Base-by-base conservation (phyloP, 129 eudicot genomes). In the Flaveria sonorensis region DNA sequence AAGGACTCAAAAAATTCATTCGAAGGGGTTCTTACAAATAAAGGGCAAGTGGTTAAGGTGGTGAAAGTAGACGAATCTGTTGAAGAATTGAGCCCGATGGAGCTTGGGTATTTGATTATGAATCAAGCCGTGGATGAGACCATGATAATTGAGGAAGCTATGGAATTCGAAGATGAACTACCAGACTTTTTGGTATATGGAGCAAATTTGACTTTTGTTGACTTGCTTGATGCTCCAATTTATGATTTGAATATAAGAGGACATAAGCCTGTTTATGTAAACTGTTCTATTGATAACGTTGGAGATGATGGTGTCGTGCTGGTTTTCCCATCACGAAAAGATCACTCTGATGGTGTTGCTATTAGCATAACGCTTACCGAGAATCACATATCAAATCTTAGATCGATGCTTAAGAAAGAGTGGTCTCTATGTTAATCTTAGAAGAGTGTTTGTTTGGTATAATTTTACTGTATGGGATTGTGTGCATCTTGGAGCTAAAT, bases 301-400 rank as follows among this genome's bases (percentile, higher is more conserved):
- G 98, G 98, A 39, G 97, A 88, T 8, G 85, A 84, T 67, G 98
- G 98, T 70, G 85, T 82, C 9, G 92, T 93, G 77, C 68, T 93
- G 83, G 96, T 90, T 57, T 90, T 83, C 77, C 91, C 92, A 0
- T 81, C 79, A 36, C 74, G 70, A 4, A 66, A 77, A 62, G 42
- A 68, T 7, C 16, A 64, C 6, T 28, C 75, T 1, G 56, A 74
- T n/a, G 92, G 89, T 7, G 71, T 84, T 69, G 40, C 68, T 14
- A 86, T 88, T 23, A 86, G 81, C 32, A 71, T 84, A n/a, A 86
- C 83, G 12, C 71, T 90, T 76, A 88, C 90, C 0, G 85, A 82
- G 78, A 76, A 87, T 68, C 83, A 88, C 14, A 18, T 88, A 3
- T 10, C 39, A 14, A 74, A 82, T 80, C 59, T 92, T 16, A 85